Conservation (phyloP, 192 early-diverging fungal species). For the Neocallimastix lanati region DNA sequence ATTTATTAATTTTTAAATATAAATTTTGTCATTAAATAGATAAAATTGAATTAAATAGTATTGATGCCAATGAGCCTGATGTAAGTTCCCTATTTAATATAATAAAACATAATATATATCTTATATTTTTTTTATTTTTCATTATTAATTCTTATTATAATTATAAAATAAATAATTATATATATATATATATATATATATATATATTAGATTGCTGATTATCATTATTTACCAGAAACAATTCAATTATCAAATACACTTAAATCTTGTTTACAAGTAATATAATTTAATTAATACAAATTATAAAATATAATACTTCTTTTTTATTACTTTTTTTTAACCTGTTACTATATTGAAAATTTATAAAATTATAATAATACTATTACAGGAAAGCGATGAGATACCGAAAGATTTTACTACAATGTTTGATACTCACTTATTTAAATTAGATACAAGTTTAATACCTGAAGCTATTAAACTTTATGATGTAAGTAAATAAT, state of each 20-base stretch:
- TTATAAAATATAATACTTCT: too few species aligned
- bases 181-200: background rate
- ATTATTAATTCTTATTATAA: too few species aligned
- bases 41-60: constrained; percentile 30
- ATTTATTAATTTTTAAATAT: too few species aligned
- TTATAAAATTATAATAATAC: too few species aligned
- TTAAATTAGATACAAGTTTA: constrained; percentile 29
- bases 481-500: too few species aligned
- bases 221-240: constrained; percentile 37
- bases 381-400: constrained; percentile 28
- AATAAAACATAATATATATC: too few species aligned
- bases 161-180: background rate
- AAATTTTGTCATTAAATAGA: constrained; percentile 5
- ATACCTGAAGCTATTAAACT: constrained; percentile 24
- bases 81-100: constrained; percentile 8
- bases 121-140: too few species aligned
- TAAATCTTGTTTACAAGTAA: constrained; percentile 32
- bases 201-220: constrained; percentile 29
- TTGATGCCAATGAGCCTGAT: constrained; percentile 45
- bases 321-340: too few species aligned
- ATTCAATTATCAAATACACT: constrained; percentile 22
- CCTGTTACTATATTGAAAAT: too few species aligned
- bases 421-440: constrained; percentile 32
- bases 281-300: too few species aligned
- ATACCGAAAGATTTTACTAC: constrained; percentile 45